Conservation (phyloP, 192 early-diverging fungal genomes). For the Mortierella claussenii region DNA sequence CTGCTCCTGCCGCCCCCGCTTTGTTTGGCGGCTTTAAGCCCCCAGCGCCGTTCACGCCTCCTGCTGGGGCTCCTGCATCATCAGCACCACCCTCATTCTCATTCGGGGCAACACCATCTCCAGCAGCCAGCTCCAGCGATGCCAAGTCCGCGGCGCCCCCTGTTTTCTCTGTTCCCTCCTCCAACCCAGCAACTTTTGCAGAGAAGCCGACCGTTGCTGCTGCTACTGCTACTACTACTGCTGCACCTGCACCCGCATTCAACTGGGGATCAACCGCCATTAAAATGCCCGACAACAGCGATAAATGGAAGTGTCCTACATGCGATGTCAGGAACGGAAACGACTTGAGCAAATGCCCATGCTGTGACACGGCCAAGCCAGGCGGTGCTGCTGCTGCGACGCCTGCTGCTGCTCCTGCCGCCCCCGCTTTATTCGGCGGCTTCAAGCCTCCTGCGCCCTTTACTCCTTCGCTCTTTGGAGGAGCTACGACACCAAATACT, state of each 20-base stretch:
- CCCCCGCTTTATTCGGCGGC: background rate
- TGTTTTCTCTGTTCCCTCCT: background rate
- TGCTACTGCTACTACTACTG: background rate
- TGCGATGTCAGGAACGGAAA: slow-evolving; percentile 29
- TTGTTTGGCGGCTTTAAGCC: too few relatives aligned
- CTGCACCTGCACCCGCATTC: background rate
- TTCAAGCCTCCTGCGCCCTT: background rate
- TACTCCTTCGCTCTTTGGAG: background rate
- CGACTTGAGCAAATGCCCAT: slow-evolving; percentile 15
- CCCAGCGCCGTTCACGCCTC: slow-evolving; percentile 14
- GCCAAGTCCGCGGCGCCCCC: background rate
- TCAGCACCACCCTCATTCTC: slow-evolving; percentile 4
- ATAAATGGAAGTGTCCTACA: slow-evolving; percentile 39
- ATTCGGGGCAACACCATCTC: background rate
- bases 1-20: background rate
- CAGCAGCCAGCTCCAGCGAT: background rate
- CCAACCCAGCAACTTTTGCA: background rate
- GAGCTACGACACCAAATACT: background rate
- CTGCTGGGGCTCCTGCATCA: background rate
- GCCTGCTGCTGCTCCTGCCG: background rate
- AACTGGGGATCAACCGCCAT: slow-evolving; percentile 3
- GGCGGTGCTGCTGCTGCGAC: background rate
- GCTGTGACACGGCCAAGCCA: slow-evolving; percentile 33
- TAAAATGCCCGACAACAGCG: slow-evolving; percentile 8
- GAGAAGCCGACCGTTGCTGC: background rate